Conservation (phyloP, 768 basidiomycete genomes). For the Dentipellis sp. region DNA sequence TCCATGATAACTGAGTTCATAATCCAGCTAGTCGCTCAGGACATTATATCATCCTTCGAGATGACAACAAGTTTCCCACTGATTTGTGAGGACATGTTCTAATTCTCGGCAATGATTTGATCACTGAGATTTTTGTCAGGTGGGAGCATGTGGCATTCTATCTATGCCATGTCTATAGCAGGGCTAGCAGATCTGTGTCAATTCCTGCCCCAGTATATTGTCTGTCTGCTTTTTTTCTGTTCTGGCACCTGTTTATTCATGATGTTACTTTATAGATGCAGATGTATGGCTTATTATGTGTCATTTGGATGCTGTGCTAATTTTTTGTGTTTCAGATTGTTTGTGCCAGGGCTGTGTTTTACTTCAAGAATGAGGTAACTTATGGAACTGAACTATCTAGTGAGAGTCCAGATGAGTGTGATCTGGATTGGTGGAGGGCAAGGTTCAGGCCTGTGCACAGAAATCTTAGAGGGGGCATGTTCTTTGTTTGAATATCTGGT, state of each 20-base stretch:
- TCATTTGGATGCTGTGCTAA: neutral
- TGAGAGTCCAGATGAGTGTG: no score
- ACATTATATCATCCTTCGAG: constrained; percentile 46
- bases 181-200: constrained; percentile 47
- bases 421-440: no score
- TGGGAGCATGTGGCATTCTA: constrained; percentile 39
- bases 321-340: neutral
- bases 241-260: neutral
- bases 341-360: neutral
- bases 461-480: no score
- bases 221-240: constrained; percentile 11
- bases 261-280: constrained; percentile 32
- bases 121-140: constrained; percentile 18
- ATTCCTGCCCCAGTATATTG: constrained; percentile 57
- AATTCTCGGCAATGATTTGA: neutral
- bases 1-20: neutral
- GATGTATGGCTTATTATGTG: constrained; percentile 28
- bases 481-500: no score
- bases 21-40: constrained; percentile 42
- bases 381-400: no score
- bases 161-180: constrained; percentile 44
- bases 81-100: constrained; percentile 19
- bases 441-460: no score
- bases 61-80: constrained; percentile 11
- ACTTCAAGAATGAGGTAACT: neutral